Conservation (phyloP, 1,284 basidiomycete genomes). For the Omphalotus olearius region DNA sequence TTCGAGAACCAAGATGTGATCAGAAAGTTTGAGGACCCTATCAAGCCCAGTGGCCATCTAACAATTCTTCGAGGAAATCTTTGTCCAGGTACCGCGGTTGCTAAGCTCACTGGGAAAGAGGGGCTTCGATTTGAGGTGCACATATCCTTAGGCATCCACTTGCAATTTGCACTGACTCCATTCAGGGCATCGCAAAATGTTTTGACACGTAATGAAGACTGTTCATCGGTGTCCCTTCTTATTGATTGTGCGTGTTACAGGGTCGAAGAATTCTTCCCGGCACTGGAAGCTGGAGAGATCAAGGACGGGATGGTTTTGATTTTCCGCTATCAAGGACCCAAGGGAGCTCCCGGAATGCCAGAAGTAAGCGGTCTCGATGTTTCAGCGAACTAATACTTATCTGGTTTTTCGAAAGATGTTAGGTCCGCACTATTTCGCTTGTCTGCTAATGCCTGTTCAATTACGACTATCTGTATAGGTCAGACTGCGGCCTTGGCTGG, state of each 20-base stretch:
- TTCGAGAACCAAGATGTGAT: conserved; percentile 85
- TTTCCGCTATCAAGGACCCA: conserved; percentile 90
- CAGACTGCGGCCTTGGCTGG: conserved; percentile 92
- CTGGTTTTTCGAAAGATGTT: conserved; percentile 38
- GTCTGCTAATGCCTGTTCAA: background rate
- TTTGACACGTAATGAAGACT: conserved; percentile 55
- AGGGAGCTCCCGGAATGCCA: conserved; percentile 68
- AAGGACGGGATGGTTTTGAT: conserved; percentile 85
- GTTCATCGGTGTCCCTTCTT: background rate
- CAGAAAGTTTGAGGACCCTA: conserved; percentile 74
- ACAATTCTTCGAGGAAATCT: conserved; percentile 90
- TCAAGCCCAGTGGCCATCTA: conserved; percentile 91
- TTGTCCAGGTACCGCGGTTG: conserved; percentile 88
- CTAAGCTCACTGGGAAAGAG: conserved; percentile 76
- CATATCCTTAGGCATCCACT: conserved; percentile 1
- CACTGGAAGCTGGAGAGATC: conserved; percentile 81
- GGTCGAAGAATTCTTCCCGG: conserved; percentile 79
- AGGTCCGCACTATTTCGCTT: conserved; percentile 27
- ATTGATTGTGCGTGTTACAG: conserved; percentile 31
- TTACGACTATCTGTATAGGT: conserved; percentile 34
- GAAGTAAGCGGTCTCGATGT: conserved; percentile 44
- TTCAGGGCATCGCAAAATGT: conserved; percentile 67
- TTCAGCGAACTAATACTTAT: background rate
- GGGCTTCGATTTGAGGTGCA: conserved; percentile 80
- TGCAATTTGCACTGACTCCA: conserved; percentile 6